phyloP scores from a whole-genome alignment of 2,329 filamentous ascomycete genomes.

The Colletotrichum neosansevieriae region DNA sequence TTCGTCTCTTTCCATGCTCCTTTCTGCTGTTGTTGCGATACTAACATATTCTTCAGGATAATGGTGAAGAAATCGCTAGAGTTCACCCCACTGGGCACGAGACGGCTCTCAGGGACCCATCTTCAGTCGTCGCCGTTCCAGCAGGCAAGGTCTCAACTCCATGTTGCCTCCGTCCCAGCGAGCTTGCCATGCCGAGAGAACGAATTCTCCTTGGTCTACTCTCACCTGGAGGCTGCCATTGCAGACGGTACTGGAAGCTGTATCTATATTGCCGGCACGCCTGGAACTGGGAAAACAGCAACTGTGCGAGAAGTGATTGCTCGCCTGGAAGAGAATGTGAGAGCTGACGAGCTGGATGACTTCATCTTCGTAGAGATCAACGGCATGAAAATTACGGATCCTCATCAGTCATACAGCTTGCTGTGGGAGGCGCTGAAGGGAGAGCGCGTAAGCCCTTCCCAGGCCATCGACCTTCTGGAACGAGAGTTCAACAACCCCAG shows the following conservation, averaged over 20 bases:
- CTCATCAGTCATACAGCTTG: conserved; percentile 93
- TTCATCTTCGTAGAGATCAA: conserved; percentile 99
- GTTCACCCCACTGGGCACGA: conserved; percentile 94
- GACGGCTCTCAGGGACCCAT: conserved; percentile 80
- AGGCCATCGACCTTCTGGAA: conserved; percentile 91
- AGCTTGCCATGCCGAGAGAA: conserved; percentile 91
- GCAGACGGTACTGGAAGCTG: conserved; percentile 93
- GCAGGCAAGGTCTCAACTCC: conserved; percentile 86
- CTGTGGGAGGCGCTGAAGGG: conserved; percentile 97
- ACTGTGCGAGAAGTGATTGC: conserved; percentile 96
- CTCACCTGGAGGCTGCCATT: conserved; percentile 93
- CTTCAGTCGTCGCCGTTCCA: conserved; percentile 90
- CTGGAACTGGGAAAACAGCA: conserved; percentile 96
- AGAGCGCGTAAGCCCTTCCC: conserved; percentile 90
- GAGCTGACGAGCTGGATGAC: conserved; percentile 92
- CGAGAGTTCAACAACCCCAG: conserved; percentile 93
- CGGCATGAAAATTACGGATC: conserved; percentile 99
- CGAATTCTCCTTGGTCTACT: conserved; percentile 93
- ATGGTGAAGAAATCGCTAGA: conserved; percentile 89
- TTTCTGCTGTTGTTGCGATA: background rate
- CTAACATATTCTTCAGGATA: conserved; percentile 57
- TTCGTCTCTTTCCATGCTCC: background rate
- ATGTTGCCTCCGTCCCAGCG: conserved; percentile 92
- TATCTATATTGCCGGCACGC: conserved; percentile 99
- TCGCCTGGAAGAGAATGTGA: conserved; percentile 87